Evolutionary conservation across 768 basidiomycete species (phyloP), one percentile per base, ranked within the genome.

Genomic region (Pseudohyphozyma bogoriensis): DNA sequence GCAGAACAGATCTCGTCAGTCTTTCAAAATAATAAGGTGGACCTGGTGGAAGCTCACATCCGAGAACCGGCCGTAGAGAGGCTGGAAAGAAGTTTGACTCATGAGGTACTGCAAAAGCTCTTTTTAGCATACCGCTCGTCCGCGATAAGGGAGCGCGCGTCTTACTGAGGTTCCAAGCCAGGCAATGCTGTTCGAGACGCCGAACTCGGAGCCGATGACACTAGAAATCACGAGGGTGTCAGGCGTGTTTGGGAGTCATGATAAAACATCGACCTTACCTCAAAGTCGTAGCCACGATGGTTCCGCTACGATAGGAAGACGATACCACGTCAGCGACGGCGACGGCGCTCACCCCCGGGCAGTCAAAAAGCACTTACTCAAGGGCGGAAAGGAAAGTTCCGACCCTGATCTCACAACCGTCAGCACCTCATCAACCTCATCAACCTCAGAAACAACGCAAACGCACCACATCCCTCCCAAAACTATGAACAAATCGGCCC

Each of bases 11-110:
- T n/a, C n/a, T n/a, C n/a, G n/a, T n/a, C n/a, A n/a, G n/a, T n/a
- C n/a, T n/a, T n/a, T n/a, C n/a, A n/a, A n/a, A n/a, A n/a, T n/a
- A n/a, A n/a, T n/a, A n/a, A n/a, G n/a, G n/a, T n/a, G n/a, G n/a
- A n/a, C n/a, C n/a, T n/a, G n/a, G n/a, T n/a, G n/a, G n/a, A n/a
- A n/a, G n/a, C n/a, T n/a, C n/a, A n/a, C n/a, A n/a, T 42, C 37
- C 15, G 31, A 20, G 26, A 51, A 49, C 2, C 52, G 45, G 22
- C 53, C 58, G 46, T 67, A 67, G 22, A 67, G 59, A 0, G 65
- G 65, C 51, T 63, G 62, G 58, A 64, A 64, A 1, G 65, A 59
- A 12, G 55, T 56, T 50, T 58, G 55, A 16, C 63, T 60, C 51
- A 67, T 51, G 2, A 67, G 63, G 59, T 63, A 67, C 51, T 52